Conservation (phyloP, 163 green algal genomes). For the Coccomyxa subellipsoidea region DNA sequence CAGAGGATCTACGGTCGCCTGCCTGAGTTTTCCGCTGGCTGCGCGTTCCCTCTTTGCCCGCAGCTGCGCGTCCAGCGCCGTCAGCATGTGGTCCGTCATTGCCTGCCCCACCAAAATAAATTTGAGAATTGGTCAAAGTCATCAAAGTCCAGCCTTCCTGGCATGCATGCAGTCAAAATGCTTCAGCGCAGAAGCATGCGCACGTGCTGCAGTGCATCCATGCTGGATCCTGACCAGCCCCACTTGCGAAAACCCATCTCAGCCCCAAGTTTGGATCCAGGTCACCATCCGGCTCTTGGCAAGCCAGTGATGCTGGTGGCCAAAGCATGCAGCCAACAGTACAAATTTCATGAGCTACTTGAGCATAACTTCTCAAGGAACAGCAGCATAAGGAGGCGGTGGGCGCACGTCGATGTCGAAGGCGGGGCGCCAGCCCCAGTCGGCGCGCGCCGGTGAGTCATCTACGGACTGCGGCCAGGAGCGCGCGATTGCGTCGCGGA, state of each 20-base stretch:
- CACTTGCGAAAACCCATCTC: too few species aligned
- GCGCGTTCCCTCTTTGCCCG: background rate
- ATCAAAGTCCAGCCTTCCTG: too few species aligned
- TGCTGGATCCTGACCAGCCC: too few species aligned
- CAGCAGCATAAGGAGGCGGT: background rate
- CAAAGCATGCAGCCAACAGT: too few species aligned
- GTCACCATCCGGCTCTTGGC: too few species aligned
- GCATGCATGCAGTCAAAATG: too few species aligned
- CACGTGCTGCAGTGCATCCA: too few species aligned
- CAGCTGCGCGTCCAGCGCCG: background rate
- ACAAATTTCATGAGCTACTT: too few species aligned
- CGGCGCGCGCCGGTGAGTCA: slow-evolving; percentile 46
- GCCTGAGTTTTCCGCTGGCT: background rate
- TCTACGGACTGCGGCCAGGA: slow-evolving; percentile 64
- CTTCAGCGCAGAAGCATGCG: too few species aligned
- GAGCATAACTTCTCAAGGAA: too few species aligned
- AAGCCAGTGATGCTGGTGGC: too few species aligned
- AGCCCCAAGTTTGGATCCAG: too few species aligned
- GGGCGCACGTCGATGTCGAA: slow-evolving; percentile 19
- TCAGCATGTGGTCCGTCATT: background rate
- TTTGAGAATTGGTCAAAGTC: background rate
- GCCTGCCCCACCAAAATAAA: background rate
- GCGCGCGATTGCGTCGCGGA: slow-evolving; percentile 53
- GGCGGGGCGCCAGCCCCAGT: slow-evolving; percentile 49
- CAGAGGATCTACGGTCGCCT: background rate